Base-by-base conservation (phyloP, 2,329 filamentous ascomycete genomes). In the Botrytis fabae region DNA sequence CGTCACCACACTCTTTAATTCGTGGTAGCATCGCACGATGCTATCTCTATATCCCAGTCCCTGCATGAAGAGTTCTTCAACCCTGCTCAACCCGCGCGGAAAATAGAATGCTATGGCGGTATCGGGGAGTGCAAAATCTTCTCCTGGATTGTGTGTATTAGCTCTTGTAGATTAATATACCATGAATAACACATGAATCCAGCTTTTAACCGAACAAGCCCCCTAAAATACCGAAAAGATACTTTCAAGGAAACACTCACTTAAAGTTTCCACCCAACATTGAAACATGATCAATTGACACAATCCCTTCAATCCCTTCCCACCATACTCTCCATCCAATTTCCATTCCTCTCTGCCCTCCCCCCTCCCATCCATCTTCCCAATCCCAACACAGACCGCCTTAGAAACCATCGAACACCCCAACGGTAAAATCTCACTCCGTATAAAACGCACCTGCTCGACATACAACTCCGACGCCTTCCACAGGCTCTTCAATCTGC, bases 201-300 rank as follows among this genome's bases (percentile, higher is more conserved):
- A 16, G 12, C 25, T 7, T 2, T n/a, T 2, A 14, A 12, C 14
- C 1, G 4, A 62, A 40, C 12, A 40, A n/a, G 0, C 1, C 7
- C 22, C 44, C 44, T 16, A 38, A 10, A 35, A 35, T 6, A 32
- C 25, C n/a, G 6, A 40, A 38, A 51, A 0, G 28, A 2, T 32
- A 4, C 2, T 32, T 32, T 32, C 40, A n/a, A 20, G 9, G 7
- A 42, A 22, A 54, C 5, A 42, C 64, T 18, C 28, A 57, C 64
- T 40, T 25, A 68, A 68, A 22, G 16, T 14, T 25, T 54, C 25
- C 1, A 68, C 22, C 64, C 46, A 54, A 25, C 35, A 68, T 18
- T 57, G 22, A 54, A 68, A 68, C 25, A 68, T 18, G 6, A 54
- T 25, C 35, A 57, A 32, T 18, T 68, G 64, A 57, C 64, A 68